A percentile compares a stretch with the other conserved stretches of the same genome.
phyloP scores from a whole-genome alignment of 1,284 basidiomycete species.

The Ustanciosporium gigantosporum region DNA sequence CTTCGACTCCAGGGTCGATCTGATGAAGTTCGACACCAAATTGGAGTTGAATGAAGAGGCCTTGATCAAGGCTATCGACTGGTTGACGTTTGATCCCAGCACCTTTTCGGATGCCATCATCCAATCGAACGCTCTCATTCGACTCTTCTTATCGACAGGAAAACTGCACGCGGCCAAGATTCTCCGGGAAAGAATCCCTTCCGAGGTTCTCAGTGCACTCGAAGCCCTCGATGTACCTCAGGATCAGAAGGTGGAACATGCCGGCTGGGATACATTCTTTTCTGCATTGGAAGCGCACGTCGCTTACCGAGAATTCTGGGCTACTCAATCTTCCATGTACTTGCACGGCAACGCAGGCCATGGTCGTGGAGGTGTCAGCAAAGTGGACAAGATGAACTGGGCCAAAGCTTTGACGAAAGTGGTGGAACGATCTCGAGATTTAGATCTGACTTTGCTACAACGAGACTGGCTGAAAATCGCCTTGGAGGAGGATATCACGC shows the following conservation, averaged over 20 bases:
- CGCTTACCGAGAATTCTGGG: slow-evolving; percentile 47
- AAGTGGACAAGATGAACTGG: slow-evolving; percentile 44
- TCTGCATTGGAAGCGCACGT: slow-evolving; percentile 47
- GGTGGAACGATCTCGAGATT: slow-evolving; percentile 62
- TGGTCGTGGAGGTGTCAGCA: slow-evolving; percentile 23
- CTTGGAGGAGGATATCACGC: slow-evolving; percentile 9
- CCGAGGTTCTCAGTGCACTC: slow-evolving; percentile 35
- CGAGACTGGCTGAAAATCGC: slow-evolving; percentile 65
- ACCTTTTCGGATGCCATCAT: slow-evolving; percentile 57
- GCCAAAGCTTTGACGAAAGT: slow-evolving; percentile 37
- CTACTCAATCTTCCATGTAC: slow-evolving; percentile 18
- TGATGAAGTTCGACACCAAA: slow-evolving; percentile 26
- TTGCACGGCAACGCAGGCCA: slow-evolving; percentile 1
- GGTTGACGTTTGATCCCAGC: slow-evolving; percentile 75
- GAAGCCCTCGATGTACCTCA: slow-evolving; percentile 17
- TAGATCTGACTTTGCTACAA: slow-evolving; percentile 63
- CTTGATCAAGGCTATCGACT: slow-evolving; percentile 85
- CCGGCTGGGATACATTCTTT: slow-evolving; percentile 57
- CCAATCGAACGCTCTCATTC: slow-evolving; percentile 51
- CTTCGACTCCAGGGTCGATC: slow-evolving; percentile 18
- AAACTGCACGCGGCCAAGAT: slow-evolving; percentile 52
- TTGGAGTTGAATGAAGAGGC: slow-evolving; percentile 59
- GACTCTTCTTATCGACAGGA: slow-evolving; percentile 50
- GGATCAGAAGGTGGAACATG: slow-evolving; percentile 48
- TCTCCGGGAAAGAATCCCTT: slow-evolving; percentile 49